These are phyloP conservation scores for Exophiala aquamarina DNA, from an alignment of 2,329 filamentous ascomycete species.

Conservation along the genomic window DNA sequence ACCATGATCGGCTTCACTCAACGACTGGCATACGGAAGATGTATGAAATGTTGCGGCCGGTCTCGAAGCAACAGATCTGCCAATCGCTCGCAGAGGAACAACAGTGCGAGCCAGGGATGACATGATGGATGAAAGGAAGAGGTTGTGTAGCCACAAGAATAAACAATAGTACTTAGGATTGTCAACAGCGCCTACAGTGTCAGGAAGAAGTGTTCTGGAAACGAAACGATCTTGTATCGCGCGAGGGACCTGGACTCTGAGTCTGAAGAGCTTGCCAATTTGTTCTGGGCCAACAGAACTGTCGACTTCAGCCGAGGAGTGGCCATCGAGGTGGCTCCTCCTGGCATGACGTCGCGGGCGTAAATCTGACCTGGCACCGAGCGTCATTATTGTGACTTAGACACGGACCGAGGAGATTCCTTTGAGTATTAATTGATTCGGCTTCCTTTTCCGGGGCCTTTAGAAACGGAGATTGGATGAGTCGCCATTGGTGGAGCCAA, in stretches of 20 bases:
- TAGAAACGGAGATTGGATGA: neutral
- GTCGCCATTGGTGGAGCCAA: neutral
- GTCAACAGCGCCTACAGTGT: no score
- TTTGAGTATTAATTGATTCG: neutral
- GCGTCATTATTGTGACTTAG: slow-evolving; percentile 13
- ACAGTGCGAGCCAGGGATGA: slow-evolving; percentile 18
- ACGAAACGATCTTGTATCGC: neutral
- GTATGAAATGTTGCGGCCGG: slow-evolving; percentile 21
- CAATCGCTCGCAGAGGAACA: slow-evolving; percentile 11
- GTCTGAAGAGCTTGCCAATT: no score
- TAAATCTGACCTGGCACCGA: slow-evolving; percentile 1
- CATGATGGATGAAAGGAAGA: slow-evolving; percentile 16
- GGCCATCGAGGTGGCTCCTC: neutral
- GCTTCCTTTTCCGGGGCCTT: no score
- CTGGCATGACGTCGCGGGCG: slow-evolving; percentile 11
- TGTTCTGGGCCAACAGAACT: no score
- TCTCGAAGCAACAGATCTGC: slow-evolving; percentile 7
- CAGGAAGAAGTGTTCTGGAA: neutral
- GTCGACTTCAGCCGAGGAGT: neutral
- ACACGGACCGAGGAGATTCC: no score
- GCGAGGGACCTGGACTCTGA: no score
- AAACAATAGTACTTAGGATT: no score
- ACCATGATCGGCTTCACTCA: slow-evolving; percentile 22
- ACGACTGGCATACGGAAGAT: slow-evolving; percentile 15
- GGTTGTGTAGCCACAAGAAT: no score